Evolutionary conservation across 169 alveolate species (phyloP).

Genomic region (Sarcocystis neurona): DNA sequence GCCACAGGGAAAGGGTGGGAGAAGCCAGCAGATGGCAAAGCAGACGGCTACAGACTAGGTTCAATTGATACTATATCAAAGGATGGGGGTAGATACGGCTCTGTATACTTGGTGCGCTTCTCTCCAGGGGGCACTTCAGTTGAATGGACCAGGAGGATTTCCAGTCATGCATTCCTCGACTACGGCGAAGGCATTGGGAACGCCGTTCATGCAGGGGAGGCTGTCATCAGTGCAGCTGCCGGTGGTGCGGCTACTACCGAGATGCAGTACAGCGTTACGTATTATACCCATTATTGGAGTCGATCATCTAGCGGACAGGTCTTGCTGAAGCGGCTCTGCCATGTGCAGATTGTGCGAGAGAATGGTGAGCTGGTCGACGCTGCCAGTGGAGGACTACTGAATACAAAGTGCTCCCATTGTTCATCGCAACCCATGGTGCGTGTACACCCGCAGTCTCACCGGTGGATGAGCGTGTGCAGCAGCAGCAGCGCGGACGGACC

Average conservation of each 20-base stretch:
- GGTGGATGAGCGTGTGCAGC: conserved; percentile 26
- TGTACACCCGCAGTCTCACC: conserved; percentile 12
- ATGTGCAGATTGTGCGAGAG: neutral
- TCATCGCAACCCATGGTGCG: conserved; percentile 19
- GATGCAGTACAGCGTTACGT: conserved; percentile 2
- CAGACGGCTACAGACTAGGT: conserved; percentile 11
- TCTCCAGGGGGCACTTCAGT: neutral
- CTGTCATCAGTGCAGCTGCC: neutral
- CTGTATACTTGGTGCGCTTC: neutral
- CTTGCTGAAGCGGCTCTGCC: conserved; percentile 9
- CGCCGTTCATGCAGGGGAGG: neutral
- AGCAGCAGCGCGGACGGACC: neutral
- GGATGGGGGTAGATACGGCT: conserved; percentile 22
- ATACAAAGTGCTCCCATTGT: conserved; percentile 3
- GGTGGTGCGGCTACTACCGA: neutral
- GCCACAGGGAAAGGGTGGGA: no score
- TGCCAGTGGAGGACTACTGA: neutral
- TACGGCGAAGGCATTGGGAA: conserved; percentile 13
- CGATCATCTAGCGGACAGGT: neutral
- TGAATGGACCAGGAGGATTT: neutral
- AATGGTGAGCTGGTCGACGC: neutral
- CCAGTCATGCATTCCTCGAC: neutral
- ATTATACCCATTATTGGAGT: conserved; percentile 5
- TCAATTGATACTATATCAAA: neutral
- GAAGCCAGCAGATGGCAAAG: neutral